Conservation (phyloP, 164 flowering plant species). For the Dillenia suffruticosa region DNA sequence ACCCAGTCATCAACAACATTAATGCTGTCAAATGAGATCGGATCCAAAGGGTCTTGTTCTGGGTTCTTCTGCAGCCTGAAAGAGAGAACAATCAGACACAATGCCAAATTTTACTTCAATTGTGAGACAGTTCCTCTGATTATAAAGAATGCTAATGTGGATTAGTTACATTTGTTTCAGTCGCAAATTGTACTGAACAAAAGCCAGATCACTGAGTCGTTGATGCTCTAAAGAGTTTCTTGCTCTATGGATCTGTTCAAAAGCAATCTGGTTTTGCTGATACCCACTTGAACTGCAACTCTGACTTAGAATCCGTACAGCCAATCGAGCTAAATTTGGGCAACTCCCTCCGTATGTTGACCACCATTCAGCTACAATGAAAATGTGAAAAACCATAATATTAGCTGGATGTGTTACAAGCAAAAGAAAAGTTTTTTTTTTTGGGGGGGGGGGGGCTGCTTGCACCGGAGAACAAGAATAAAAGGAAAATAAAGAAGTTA, state of each 20-base stretch:
- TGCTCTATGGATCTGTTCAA: constrained; percentile 43
- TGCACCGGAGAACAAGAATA: no score
- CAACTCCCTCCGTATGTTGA: constrained; percentile 88
- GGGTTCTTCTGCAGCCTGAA: constrained; percentile 25
- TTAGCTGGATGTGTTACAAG: constrained; percentile 8
- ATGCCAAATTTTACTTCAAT: not conserved
- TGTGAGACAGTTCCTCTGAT: not conserved
- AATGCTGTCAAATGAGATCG: constrained; percentile 42
- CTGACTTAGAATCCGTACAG: constrained; percentile 73
- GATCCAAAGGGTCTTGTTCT: constrained; percentile 39
- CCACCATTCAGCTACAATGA: constrained; percentile 83
- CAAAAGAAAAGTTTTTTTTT: not conserved
- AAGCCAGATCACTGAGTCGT: constrained; percentile 64
- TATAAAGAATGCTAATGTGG: not conserved
- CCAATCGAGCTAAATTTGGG: constrained; percentile 78
- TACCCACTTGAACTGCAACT: constrained; percentile 51
- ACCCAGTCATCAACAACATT: constrained; percentile 59
- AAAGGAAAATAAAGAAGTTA: no score
- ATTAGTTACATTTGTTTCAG: constrained; percentile 50
- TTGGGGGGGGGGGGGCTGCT: no score
- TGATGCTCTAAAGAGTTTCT: constrained; percentile 65
- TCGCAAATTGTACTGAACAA: constrained; percentile 61
- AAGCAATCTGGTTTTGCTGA: constrained; percentile 29
- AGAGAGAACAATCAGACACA: constrained; percentile 3
- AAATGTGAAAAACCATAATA: constrained; percentile 1